Conservation (phyloP, 495 filamentous ascomycete species). For the Oidiodendron maius region DNA sequence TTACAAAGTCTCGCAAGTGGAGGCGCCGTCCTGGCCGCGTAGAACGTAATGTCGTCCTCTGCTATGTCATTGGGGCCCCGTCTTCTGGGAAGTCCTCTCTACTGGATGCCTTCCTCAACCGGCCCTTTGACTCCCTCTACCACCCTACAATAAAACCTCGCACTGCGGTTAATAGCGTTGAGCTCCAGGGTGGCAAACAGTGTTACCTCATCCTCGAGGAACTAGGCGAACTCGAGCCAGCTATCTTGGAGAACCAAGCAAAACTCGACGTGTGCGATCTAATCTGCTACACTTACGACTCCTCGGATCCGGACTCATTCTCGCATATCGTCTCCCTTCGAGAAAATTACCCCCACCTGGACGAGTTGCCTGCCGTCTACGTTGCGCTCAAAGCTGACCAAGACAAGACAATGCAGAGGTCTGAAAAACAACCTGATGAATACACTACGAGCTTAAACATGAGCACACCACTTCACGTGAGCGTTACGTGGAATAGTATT, state of each 20-base stretch:
- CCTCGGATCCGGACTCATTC: conserved; percentile 91
- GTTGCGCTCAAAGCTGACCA: conserved; percentile 89
- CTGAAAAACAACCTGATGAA: conserved; percentile 85
- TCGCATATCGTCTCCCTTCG: conserved; percentile 81
- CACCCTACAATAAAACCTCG: conserved; percentile 91
- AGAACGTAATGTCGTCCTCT: conserved; percentile 92
- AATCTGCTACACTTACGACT: conserved; percentile 94
- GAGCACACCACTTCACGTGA: conserved; percentile 86
- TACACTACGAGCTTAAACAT: conserved; percentile 79
- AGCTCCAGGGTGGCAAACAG: conserved; percentile 92
- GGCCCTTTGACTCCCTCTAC: conserved; percentile 80
- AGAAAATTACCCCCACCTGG: conserved; percentile 69
- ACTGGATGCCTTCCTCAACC: conserved; percentile 83
- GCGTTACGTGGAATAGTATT: conserved; percentile 85
- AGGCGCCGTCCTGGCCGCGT: conserved; percentile 74
- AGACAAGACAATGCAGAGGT: conserved; percentile 89
- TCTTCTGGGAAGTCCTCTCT: conserved; percentile 84
- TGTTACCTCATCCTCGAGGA: conserved; percentile 95
- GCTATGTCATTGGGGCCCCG: conserved; percentile 83
- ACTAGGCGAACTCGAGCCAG: conserved; percentile 89
- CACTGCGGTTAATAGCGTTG: conserved; percentile 91
- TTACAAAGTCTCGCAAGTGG: conserved; percentile 85
- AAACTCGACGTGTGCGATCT: conserved; percentile 93
- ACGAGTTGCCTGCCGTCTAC: conserved; percentile 83
- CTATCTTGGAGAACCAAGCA: conserved; percentile 83